Evolutionary conservation across 306 rosid species (phyloP).

Genomic region (Glycine tomentella): DNA sequence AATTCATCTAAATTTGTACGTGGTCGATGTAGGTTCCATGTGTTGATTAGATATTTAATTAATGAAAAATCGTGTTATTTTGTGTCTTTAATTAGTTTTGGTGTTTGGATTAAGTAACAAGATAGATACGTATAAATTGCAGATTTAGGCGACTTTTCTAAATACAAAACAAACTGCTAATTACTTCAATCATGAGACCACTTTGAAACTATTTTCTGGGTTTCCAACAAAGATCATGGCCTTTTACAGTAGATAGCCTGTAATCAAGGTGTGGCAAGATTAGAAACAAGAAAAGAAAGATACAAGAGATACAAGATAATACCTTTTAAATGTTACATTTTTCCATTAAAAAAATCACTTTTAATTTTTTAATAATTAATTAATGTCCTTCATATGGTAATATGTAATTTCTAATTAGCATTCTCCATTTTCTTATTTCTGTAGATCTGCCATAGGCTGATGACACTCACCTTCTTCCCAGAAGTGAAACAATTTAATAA

Average conservation of each 20-base stretch:
- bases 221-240: neutral
- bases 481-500: neutral
- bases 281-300: neutral
- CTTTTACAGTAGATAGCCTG: neutral
- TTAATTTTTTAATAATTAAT: neutral
- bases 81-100: neutral
- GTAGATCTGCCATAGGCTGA: too few species aligned
- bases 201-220: neutral
- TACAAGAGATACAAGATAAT: neutral
- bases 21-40: neutral
- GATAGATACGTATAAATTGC: too few species aligned
- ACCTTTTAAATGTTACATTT: neutral
- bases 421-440: neutral
- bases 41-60: neutral
- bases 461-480: neutral
- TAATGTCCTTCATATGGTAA: neutral
- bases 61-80: conserved; percentile 1
- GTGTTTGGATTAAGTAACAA: too few species aligned
- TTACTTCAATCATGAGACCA: too few species aligned
- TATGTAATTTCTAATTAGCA: neutral
- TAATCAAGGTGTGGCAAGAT: neutral
- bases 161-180: too few species aligned
- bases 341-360: neutral
- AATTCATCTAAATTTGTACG: neutral
- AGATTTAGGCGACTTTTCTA: too few species aligned